Evolutionary conservation across 139 green algal species (phyloP), one percentile per base, ranked within the genome.

Genomic region (Microglena sp.): DNA sequence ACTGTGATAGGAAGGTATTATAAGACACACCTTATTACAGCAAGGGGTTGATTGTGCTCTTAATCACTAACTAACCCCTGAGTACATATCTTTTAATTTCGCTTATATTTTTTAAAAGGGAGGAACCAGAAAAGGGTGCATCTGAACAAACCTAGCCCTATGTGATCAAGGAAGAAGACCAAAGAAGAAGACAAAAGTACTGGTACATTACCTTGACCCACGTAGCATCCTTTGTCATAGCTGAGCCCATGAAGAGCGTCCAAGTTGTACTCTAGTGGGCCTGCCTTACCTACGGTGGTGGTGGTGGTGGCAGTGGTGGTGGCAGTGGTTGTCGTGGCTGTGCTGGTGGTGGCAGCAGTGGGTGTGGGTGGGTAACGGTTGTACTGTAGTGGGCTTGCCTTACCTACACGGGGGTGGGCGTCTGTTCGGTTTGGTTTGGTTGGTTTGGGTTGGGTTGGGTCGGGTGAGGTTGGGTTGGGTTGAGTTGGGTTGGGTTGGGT

Each of bases 151-250:
- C n/a, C n/a, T n/a, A n/a, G n/a, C n/a, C n/a, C n/a, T n/a, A n/a
- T n/a, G n/a, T n/a, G n/a, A n/a, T n/a, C n/a, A n/a, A n/a, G n/a
- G n/a, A n/a, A n/a, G n/a, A n/a, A n/a, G n/a, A n/a, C n/a, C n/a
- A n/a, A n/a, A n/a, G n/a, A n/a, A n/a, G n/a, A n/a, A n/a, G n/a
- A n/a, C n/a, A n/a, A n/a, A n/a, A n/a, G 86, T 68, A 2, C 85
- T 89, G 4, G 94, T 76, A 73, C 95, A 89, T n/a, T n/a, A n/a
- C n/a, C n/a, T 75, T 98, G 92, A 0, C 93, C 93, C 22, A 99
- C 79, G 74, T 99, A 99, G 79, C 93, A 99, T 53, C 92, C 92
- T 68, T 99, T 99, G 50, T 45, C 76, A 73, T 92, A 99, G 62
- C 73, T 88, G 50, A 99, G 85, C 24, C 84, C 94, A 55, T 86